These are phyloP conservation scores for Alternaria postmessia DNA, from an alignment of 2,329 filamentous ascomycete genomes.

Conservation along the genomic window DNA sequence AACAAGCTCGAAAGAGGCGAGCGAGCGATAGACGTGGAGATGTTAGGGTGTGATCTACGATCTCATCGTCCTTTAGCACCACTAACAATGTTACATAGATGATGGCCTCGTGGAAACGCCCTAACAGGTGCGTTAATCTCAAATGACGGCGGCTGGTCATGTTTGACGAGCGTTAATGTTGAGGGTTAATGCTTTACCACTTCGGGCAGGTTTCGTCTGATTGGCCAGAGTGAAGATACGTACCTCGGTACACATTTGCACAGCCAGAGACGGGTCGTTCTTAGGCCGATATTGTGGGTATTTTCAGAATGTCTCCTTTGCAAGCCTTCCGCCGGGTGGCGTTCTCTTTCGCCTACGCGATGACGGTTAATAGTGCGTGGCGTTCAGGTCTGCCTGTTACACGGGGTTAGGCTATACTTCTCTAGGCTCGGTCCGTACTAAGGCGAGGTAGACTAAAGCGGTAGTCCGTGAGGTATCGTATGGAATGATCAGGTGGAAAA, in stretches of 20 bases:
- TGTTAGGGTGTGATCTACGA: neutral
- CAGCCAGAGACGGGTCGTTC: neutral
- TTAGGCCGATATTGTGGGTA: neutral
- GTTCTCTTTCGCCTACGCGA: neutral
- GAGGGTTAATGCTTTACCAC: neutral
- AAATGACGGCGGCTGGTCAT: neutral
- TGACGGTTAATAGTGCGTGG: neutral
- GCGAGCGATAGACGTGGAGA: neutral
- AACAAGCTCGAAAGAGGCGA: neutral
- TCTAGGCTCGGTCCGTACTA: too few species aligned
- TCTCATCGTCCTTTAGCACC: neutral
- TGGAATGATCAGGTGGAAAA: too few species aligned
- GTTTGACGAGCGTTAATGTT: neutral
- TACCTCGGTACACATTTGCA: neutral
- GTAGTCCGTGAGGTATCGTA: too few species aligned
- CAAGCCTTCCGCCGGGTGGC: slow-evolving; percentile 1
- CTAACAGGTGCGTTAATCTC: neutral
- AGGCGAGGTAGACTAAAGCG: too few species aligned
- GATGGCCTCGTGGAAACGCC: neutral
- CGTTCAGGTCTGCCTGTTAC: neutral
- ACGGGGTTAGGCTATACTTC: too few species aligned
- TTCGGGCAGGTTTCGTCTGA: neutral
- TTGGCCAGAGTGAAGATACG: neutral
- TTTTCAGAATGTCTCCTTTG: neutral
- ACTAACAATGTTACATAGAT: neutral